Evolutionary conservation across 352 stramenopile species (phyloP).

Genomic region (Pythium vanterpoolii): DNA sequence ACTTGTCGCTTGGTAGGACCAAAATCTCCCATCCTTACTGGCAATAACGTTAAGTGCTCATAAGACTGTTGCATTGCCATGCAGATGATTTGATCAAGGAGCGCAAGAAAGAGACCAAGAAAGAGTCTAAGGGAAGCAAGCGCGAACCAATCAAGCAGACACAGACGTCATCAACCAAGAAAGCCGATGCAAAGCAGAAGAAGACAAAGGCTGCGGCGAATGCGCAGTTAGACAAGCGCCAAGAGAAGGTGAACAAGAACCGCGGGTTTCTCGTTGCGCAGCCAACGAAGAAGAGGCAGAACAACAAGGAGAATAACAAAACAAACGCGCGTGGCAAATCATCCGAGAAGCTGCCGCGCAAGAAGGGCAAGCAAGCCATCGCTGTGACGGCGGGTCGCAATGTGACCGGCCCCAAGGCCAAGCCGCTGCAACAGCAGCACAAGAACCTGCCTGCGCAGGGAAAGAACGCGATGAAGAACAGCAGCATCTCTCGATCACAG

Average conservation of each 20-base stretch:
- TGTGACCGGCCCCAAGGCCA: conserved; percentile 12
- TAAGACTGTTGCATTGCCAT: background rate
- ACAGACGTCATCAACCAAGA: conserved; percentile 16
- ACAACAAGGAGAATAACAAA: conserved; percentile 7
- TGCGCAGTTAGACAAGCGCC: conserved; percentile 18
- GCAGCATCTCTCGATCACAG: background rate
- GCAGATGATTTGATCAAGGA: conserved; percentile 74
- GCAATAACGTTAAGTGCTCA: background rate
- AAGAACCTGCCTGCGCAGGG: conserved; percentile 7
- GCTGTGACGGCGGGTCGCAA: background rate
- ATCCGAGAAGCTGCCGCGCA: conserved; percentile 14
- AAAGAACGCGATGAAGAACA: conserved; percentile 6
- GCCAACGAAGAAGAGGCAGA: conserved; percentile 2
- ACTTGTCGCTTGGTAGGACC: conserved; percentile 25
- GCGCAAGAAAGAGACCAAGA: conserved; percentile 59
- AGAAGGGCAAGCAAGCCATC: conserved; percentile 9
- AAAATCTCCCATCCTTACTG: background rate
- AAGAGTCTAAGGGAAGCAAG: conserved; percentile 60
- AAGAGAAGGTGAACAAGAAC: conserved; percentile 24
- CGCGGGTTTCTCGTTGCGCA: conserved; percentile 14
- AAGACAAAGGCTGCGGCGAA: conserved; percentile 17
- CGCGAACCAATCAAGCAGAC: conserved; percentile 27
- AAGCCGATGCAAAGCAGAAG: conserved; percentile 28
- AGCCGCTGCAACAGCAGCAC: background rate
- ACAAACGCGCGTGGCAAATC: background rate